These are phyloP conservation scores for Epichloe sp. DNA, from an alignment of 2,329 filamentous ascomycete genomes.

Conservation along the genomic window DNA sequence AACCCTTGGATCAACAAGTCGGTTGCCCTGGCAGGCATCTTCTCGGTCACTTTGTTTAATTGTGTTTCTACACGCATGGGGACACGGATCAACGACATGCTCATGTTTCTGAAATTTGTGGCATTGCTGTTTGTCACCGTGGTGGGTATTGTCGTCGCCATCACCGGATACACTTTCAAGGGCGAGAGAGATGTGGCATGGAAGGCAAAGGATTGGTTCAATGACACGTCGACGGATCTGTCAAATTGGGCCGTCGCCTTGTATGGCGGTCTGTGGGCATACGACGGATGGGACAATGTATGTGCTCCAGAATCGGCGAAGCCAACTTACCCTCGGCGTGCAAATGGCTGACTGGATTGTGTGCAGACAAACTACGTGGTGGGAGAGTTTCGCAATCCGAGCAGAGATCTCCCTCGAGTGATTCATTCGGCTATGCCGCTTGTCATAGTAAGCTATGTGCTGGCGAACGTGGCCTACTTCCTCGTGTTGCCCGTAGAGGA, in stretches of 20 bases:
- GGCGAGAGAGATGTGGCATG: constrained; percentile 69
- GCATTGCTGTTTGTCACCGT: constrained; percentile 78
- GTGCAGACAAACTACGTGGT: constrained; percentile 88
- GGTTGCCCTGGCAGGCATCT: constrained; percentile 65
- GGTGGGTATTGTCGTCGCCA: constrained; percentile 76
- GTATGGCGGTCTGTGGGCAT: constrained; percentile 94
- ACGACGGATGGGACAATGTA: constrained; percentile 98
- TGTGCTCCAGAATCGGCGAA: constrained; percentile 20
- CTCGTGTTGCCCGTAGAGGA: constrained; percentile 71
- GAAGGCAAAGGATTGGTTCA: constrained; percentile 82
- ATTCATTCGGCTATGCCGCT: constrained; percentile 95
- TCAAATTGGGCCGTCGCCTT: constrained; percentile 87
- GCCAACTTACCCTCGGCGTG: background rate
- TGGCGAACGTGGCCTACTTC: constrained; percentile 90
- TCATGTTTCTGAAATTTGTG: constrained; percentile 96
- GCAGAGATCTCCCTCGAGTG: constrained; percentile 78
- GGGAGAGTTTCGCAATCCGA: constrained; percentile 87
- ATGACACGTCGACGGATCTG: constrained; percentile 64
- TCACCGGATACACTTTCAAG: constrained; percentile 68
- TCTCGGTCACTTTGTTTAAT: constrained; percentile 71
- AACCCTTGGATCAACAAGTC: constrained; percentile 84
- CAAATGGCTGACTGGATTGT: background rate
- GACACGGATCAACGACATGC: constrained; percentile 74
- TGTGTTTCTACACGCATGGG: constrained; percentile 82
- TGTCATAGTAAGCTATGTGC: constrained; percentile 78